Base-by-base conservation (phyloP, 208 protist genomes). In the Vickermania ingenoplastis region DNA sequence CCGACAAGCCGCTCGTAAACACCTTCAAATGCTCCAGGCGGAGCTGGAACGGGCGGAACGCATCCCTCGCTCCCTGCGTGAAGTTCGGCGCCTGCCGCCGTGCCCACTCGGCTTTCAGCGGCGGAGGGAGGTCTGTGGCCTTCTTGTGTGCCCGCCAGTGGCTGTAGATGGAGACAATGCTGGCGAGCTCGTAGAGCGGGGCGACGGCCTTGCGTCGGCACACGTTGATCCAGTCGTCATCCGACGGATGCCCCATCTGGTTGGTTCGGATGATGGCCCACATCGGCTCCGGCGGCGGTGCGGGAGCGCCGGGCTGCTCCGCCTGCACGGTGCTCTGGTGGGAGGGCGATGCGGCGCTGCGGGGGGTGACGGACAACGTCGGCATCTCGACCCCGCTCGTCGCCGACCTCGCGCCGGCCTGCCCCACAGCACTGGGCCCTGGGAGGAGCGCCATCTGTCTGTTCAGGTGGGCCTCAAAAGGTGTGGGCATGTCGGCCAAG, bases 131-230 rank as follows among this genome's bases (percentile, higher is more conserved):
- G 13, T 29, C 29, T 11, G 54, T 59, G 54, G 41, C 4, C 14
- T 45, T 5, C 17, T 45, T 24, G 13, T 26, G n/a, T 13, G 11
- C 4, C 14, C 24, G 45, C 54, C 54, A 59, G 11, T 4, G 5
- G 54, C 41, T 24, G 54, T 59, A 59, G 54, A 22, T 21, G 17
- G 23, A 14, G 27, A 26, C n/a, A 26, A 59, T 45, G 26, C n/a
- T 29, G 21, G 25, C 54, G 4, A 59, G 29, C 21, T 59, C n/a
- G 17, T 59, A 14, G 11, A 59, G 54, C 54, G 54, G 7, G 54
- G 54, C 14, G 5, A 59, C 27, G 7, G 41, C 14, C 23, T 24
- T 59, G 25, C 7, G 13, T 17, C 14, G 5, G 26, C 54, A 59
- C 11, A 22, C 21, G 54, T 24, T 21, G 7, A 59, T 14, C 54